Percentiles rank a stretch among this genome's conserved stretches.
Evolutionary conservation across 805 yeast species (phyloP).

Genomic region (Hanseniaspora hatyaiensis): DNA sequence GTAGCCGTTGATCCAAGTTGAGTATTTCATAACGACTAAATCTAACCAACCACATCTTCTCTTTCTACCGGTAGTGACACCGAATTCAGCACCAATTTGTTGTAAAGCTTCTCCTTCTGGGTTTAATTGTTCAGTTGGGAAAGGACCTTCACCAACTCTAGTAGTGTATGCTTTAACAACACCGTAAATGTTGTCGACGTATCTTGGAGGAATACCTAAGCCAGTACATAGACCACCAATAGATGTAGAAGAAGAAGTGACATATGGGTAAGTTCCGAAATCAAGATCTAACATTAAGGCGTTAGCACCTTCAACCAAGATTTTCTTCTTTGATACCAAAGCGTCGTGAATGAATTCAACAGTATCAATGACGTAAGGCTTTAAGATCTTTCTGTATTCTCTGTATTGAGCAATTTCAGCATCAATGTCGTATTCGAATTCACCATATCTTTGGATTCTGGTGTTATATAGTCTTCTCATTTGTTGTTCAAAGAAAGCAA

Average conservation of each 20-base stretch:
- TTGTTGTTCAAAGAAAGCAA: conserved; percentile 78
- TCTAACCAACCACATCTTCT: conserved; percentile 99
- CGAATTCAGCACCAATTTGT: conserved; percentile 84
- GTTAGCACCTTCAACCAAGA: conserved; percentile 94
- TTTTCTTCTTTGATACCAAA: conserved; percentile 59
- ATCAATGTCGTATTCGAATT: conserved; percentile 75
- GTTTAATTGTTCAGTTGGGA: conserved; percentile 94
- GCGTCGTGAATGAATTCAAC: conserved; percentile 75
- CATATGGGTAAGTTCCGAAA: conserved; percentile 96
- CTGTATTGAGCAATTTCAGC: conserved; percentile 70
- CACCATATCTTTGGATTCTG: conserved; percentile 84
- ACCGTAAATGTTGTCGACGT: conserved; percentile 74
- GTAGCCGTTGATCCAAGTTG: conserved; percentile 86
- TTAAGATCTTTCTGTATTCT: conserved; percentile 55
- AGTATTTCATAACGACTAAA: conserved; percentile 84
- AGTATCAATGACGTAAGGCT: conserved; percentile 90
- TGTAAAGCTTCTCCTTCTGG: conserved; percentile 78
- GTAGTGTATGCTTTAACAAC: conserved; percentile 98
- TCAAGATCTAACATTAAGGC: conserved; percentile 96
- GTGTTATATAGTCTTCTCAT: conserved; percentile 68
- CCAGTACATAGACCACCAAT: conserved; percentile 98
- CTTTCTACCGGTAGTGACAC: conserved; percentile 98
- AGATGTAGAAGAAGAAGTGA: conserved; percentile 89
- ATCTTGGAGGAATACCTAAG: conserved; percentile 85
- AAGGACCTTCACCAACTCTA: conserved; percentile 98